Percentiles rank a stretch among this genome's conserved stretches.
These are phyloP conservation scores for Carallia pectinifolia DNA, from an alignment of 345 rosid genomes.

Conservation along the genomic window DNA sequence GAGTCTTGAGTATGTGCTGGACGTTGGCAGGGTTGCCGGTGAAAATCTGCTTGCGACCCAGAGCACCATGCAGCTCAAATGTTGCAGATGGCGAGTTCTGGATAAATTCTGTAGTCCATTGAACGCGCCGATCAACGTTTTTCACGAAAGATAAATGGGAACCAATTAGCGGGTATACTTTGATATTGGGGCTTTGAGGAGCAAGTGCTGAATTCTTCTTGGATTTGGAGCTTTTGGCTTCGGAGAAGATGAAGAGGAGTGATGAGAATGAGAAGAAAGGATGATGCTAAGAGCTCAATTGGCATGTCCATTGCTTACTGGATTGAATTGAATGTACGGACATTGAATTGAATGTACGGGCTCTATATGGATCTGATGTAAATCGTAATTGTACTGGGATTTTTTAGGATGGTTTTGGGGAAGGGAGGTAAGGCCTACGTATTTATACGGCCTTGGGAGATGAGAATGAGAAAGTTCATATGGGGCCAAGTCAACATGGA, in stretches of 20 bases:
- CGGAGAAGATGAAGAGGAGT: conserved; percentile 22
- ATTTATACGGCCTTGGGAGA: too few relatives aligned
- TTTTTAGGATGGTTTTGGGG: too few relatives aligned
- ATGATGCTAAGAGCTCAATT: not conserved
- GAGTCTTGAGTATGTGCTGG: conserved; percentile 59
- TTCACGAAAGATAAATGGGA: conserved; percentile 31
- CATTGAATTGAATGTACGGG: too few relatives aligned
- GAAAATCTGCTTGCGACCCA: conserved; percentile 33
- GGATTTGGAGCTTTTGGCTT: conserved; percentile 9
- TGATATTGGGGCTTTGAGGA: conserved; percentile 16
- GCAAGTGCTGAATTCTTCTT: not conserved
- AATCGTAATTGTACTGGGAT: too few relatives aligned
- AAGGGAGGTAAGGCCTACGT: too few relatives aligned
- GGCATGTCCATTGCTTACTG: not conserved
- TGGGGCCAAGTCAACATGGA: too few relatives aligned
- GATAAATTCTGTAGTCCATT: conserved; percentile 54
- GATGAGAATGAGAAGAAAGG: conserved; percentile 10
- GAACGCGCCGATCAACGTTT: conserved; percentile 40
- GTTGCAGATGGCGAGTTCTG: conserved; percentile 52
- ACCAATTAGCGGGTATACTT: conserved; percentile 54
- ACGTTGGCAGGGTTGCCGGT: conserved; percentile 68
- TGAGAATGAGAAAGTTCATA: too few relatives aligned
- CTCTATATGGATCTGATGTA: too few relatives aligned
- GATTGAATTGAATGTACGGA: too few relatives aligned
- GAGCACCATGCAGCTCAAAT: conserved; percentile 36